Evolutionary conservation across 768 basidiomycete species (phyloP).

Genomic region (Rhizopogon sp.): DNA sequence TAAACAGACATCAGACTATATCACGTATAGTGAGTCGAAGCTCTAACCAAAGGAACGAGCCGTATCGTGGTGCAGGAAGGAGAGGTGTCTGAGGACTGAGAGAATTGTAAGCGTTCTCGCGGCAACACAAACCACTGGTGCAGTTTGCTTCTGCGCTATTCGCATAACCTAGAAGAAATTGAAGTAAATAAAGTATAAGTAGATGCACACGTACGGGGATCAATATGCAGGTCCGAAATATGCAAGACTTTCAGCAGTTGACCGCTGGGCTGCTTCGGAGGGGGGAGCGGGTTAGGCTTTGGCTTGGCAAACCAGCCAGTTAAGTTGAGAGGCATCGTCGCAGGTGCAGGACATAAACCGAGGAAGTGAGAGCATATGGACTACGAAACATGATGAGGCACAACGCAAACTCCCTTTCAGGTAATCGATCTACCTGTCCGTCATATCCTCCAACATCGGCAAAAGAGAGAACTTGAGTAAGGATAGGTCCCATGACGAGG

Average conservation of each 20-base stretch:
- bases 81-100: slow-evolving; percentile 46
- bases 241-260: slow-evolving; percentile 68
- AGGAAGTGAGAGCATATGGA: slow-evolving; percentile 59
- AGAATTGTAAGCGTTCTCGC: slow-evolving; percentile 45
- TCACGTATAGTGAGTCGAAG: neutral
- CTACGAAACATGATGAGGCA: slow-evolving; percentile 23
- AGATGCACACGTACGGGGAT: slow-evolving; percentile 46
- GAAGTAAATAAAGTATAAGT: neutral
- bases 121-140: slow-evolving; percentile 61
- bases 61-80: slow-evolving; percentile 63
- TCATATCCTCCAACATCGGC: slow-evolving; percentile 70
- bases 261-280: slow-evolving; percentile 53
- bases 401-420: neutral
- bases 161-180: slow-evolving; percentile 45
- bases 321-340: slow-evolving; percentile 55
- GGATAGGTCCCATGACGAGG: slow-evolving; percentile 47
- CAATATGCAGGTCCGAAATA: slow-evolving; percentile 73
- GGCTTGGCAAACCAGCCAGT: slow-evolving; percentile 73
- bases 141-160: slow-evolving; percentile 73
- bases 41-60: slow-evolving; percentile 52
- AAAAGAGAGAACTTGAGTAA: slow-evolving; percentile 69
- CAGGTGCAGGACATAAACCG: slow-evolving; percentile 48
- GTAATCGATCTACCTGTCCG: slow-evolving; percentile 47
- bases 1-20: slow-evolving; percentile 14
- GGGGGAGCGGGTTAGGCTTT: slow-evolving; percentile 65